Evolutionary conservation across 805 yeast genomes (phyloP).

Genomic region (Jamesozyma rosinii): DNA sequence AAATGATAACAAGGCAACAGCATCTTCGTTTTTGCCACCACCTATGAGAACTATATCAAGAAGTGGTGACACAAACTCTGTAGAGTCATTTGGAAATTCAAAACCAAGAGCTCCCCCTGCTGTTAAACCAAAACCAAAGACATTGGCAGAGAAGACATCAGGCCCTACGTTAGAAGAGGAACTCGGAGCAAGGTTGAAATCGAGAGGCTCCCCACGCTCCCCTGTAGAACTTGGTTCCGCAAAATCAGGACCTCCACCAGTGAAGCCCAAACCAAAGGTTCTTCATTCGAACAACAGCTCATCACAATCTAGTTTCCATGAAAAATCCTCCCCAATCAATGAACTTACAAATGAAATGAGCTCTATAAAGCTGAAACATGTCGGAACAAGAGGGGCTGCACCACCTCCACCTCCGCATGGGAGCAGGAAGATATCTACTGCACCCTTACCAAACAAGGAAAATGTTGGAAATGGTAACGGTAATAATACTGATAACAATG

Average conservation of each 20-base stretch:
- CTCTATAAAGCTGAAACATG: background rate
- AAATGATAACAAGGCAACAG: background rate
- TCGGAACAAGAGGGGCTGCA: background rate
- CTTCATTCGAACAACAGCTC: slow-evolving; percentile 1
- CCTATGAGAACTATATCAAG: slow-evolving; percentile 10
- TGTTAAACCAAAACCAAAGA: slow-evolving; percentile 3
- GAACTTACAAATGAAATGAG: slow-evolving; percentile 3
- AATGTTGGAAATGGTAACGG: slow-evolving; percentile 3
- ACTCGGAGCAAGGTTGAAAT: no score
- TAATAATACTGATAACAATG: slow-evolving; percentile 10
- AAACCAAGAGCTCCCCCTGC: slow-evolving; percentile 1
- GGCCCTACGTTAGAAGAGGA: background rate
- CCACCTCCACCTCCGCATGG: background rate
- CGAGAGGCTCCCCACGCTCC: background rate
- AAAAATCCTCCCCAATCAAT: background rate
- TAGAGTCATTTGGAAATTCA: background rate
- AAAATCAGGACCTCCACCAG: slow-evolving; percentile 19
- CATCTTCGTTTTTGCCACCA: slow-evolving; percentile 22
- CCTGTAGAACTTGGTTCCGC: background rate
- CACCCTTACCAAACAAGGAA: background rate
- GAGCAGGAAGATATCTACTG: background rate
- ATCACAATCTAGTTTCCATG: background rate
- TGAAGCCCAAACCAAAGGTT: slow-evolving; percentile 24
- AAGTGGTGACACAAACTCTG: background rate
- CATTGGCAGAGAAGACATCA: background rate